A percentile compares a stretch with the other conserved stretches of the same genome.
Evolutionary conservation across 495 filamentous ascomycete genomes (phyloP).

Genomic region (Penicillium soppii): DNA sequence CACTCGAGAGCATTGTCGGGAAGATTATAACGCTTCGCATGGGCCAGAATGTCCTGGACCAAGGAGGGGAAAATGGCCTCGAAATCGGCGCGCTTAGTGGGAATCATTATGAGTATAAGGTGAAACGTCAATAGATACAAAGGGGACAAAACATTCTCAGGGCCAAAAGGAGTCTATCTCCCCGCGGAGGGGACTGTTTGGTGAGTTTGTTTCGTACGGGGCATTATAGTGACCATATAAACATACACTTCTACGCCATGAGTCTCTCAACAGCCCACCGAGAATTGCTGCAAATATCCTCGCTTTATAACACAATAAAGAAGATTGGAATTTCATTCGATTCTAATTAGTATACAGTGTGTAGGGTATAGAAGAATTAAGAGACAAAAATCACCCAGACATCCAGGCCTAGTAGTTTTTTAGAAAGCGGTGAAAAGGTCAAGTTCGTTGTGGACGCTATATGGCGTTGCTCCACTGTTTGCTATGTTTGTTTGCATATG

Average conservation of each 20-base stretch:
- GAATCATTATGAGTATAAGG: conserved; percentile 49
- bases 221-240: conserved; percentile 10
- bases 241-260: conserved; percentile 9
- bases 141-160: conserved; percentile 1
- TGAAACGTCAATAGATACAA: conserved; percentile 3
- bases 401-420: no score
- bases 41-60: conserved; percentile 70
- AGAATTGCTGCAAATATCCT: no score
- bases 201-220: conserved; percentile 30
- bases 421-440: neutral
- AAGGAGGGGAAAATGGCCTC: conserved; percentile 83
- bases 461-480: neutral
- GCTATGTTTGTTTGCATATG: neutral
- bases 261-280: no score
- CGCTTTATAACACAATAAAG: no score
- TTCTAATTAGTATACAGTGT: no score
- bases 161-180: conserved; percentile 2
- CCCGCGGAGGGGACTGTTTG: conserved; percentile 23
- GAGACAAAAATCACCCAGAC: no score
- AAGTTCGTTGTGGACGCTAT: neutral
- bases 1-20: conserved; percentile 81
- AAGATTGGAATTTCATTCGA: no score
- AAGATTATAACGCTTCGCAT: conserved; percentile 76
- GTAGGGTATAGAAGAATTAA: no score
- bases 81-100: conserved; percentile 74